Percentiles rank a stretch among this genome's conserved stretches.
Evolutionary conservation across 78 protist genomes (phyloP).

Genomic region (Dictyostelium citrinum): DNA sequence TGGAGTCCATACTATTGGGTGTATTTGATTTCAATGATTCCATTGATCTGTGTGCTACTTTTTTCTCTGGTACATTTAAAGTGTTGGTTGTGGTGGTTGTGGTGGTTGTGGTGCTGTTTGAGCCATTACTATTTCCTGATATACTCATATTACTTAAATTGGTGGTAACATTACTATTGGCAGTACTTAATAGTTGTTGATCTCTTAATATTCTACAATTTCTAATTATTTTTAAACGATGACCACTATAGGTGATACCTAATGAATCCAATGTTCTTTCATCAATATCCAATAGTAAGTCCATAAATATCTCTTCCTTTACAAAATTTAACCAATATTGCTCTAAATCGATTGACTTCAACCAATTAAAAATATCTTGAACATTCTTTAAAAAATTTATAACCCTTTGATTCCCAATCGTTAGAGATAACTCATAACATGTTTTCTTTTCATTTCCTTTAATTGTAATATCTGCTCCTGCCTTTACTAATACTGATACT

Average conservation of each 20-base stretch:
- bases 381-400: slow-evolving; percentile 58
- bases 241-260: slow-evolving; percentile 35
- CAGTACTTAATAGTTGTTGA: background rate
- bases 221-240: slow-evolving; percentile 38
- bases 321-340: slow-evolving; percentile 57
- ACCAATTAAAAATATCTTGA: slow-evolving; percentile 65
- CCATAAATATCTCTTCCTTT: slow-evolving; percentile 76
- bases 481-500: slow-evolving; percentile 71
- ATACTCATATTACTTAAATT: too few relatives aligned
- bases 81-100: background rate
- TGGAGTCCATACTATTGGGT: slow-evolving; percentile 22
- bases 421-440: slow-evolving; percentile 62
- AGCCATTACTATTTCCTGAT: too few relatives aligned
- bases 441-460: slow-evolving; percentile 63
- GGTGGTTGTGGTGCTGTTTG: background rate
- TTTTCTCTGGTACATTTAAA: background rate
- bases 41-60: background rate
- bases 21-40: slow-evolving; percentile 33
- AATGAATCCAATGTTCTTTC: slow-evolving; percentile 32
- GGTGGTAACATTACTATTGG: background rate
- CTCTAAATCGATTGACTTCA: slow-evolving; percentile 29
- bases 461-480: slow-evolving; percentile 78
- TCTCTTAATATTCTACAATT: slow-evolving; percentile 50
- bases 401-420: slow-evolving; percentile 33
- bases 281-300: slow-evolving; percentile 43